Evolutionary conservation across 2,329 filamentous ascomycete genomes (phyloP).

Genomic region (Aureobasidium sp.): DNA sequence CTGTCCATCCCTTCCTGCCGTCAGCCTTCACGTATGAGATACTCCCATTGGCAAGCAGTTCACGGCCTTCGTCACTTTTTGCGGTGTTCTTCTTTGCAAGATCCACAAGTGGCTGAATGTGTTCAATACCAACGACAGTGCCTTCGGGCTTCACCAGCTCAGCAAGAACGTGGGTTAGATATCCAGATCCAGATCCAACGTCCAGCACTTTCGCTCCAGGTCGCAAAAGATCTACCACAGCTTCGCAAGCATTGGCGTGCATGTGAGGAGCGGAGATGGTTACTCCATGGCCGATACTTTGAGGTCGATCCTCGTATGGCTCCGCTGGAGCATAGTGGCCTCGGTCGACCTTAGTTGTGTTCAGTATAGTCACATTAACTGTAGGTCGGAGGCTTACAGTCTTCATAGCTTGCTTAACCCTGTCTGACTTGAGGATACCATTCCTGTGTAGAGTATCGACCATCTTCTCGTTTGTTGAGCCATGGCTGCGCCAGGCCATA

Average conservation of each 20-base stretch:
- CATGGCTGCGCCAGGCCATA: constrained; percentile 91
- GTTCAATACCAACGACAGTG: constrained; percentile 42
- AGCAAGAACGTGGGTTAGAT: constrained; percentile 81
- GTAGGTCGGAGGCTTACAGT: constrained; percentile 42
- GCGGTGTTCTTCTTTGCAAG: constrained; percentile 35
- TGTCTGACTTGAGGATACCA: constrained; percentile 63
- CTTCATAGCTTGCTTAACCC: constrained; percentile 74
- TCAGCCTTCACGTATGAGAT: constrained; percentile 71
- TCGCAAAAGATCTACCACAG: constrained; percentile 51
- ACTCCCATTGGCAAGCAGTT: constrained; percentile 55
- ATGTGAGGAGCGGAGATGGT: constrained; percentile 70
- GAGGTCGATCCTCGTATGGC: constrained; percentile 69
- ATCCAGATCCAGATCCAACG: constrained; percentile 50
- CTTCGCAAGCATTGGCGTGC: constrained; percentile 60
- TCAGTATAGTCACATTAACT: not conserved
- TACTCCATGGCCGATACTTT: constrained; percentile 59
- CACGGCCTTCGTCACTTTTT: constrained; percentile 41
- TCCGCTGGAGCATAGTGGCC: constrained; percentile 67
- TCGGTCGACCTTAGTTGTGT: constrained; percentile 63
- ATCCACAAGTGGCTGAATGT: constrained; percentile 41
- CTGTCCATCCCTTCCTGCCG: constrained; percentile 40
- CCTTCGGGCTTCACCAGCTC: constrained; percentile 57
- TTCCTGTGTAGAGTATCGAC: constrained; percentile 69
- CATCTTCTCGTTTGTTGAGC: constrained; percentile 64
- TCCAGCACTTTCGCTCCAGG: constrained; percentile 45